phyloP scores from a whole-genome alignment of 805 yeast genomes.

The Komagataella phaffii region DNA sequence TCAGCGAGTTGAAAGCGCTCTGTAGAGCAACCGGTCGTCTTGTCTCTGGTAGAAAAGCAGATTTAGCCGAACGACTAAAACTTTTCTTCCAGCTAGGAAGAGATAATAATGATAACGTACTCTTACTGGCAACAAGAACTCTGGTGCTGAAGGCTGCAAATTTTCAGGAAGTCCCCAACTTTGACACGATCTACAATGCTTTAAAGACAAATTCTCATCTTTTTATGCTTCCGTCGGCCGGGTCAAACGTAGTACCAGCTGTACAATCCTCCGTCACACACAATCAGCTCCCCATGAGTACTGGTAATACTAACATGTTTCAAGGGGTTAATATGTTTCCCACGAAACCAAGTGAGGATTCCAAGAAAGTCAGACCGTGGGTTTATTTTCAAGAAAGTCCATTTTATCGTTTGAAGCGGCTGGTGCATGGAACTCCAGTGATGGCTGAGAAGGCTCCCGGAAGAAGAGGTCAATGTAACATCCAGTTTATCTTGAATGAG shows the following conservation, averaged over 20 bases:
- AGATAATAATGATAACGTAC: constrained; percentile 22
- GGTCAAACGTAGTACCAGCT: neutral
- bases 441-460: constrained; percentile 24
- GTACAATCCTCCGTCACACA: neutral
- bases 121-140: constrained; percentile 30
- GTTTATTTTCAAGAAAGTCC: constrained; percentile 39
- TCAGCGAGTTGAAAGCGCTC: constrained; percentile 37
- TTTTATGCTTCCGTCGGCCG: neutral
- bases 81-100: constrained; percentile 20
- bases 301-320: neutral
- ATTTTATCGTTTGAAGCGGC: constrained; percentile 35
- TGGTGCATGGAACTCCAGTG: constrained; percentile 35
- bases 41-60: constrained; percentile 46
- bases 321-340: neutral
- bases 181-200: constrained; percentile 3
- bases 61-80: constrained; percentile 39
- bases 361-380: constrained; percentile 17
- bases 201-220: neutral
- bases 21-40: constrained; percentile 36
- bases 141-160: constrained; percentile 24
- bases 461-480: constrained; percentile 29
- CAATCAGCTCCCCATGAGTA: neutral
- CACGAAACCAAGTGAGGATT: neutral
- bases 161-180: constrained; percentile 23
- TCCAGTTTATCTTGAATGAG: constrained; percentile 27